Percentiles rank a stretch among this genome's conserved stretches.
Evolutionary conservation across 257 asterid species (phyloP).

Genomic region (Parsonsia alboflavescens): DNA sequence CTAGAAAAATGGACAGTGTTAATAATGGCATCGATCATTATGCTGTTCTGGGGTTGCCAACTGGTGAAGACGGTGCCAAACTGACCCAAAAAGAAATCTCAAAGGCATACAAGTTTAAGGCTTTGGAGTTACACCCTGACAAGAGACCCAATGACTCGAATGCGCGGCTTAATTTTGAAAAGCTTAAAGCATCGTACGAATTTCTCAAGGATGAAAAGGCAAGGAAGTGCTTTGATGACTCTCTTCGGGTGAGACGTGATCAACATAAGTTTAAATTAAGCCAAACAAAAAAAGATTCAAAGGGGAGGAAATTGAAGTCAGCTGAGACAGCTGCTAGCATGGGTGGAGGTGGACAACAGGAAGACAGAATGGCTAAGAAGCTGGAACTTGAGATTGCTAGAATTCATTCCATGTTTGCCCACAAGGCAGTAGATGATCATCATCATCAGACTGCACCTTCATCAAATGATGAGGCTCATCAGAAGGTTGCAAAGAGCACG

Average conservation of each 20-base stretch:
- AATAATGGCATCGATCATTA: slow-evolving; percentile 51
- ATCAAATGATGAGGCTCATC: no score
- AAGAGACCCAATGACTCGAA: slow-evolving; percentile 61
- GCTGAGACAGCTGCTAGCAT: slow-evolving; percentile 36
- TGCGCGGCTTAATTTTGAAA: slow-evolving; percentile 52
- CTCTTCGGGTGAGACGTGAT: slow-evolving; percentile 38
- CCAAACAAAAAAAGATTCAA: slow-evolving; percentile 48
- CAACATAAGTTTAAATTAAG: slow-evolving; percentile 40
- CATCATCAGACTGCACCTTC: slow-evolving; percentile 7
- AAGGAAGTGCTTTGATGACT: slow-evolving; percentile 62
- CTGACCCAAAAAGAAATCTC: slow-evolving; percentile 57
- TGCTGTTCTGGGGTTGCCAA: slow-evolving; percentile 51
- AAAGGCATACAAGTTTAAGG: slow-evolving; percentile 54
- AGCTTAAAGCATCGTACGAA: slow-evolving; percentile 52
- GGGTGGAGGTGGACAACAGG: slow-evolving; percentile 52
- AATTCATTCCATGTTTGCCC: slow-evolving; percentile 47
- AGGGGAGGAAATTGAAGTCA: slow-evolving; percentile 65
- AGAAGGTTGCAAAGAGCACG: no score
- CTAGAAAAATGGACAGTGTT: slow-evolving; percentile 29
- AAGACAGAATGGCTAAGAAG: slow-evolving; percentile 46
- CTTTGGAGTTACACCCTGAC: slow-evolving; percentile 68
- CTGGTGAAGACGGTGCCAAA: slow-evolving; percentile 60
- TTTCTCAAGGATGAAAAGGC: slow-evolving; percentile 62
- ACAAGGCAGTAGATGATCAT: slow-evolving; percentile 26
- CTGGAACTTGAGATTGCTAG: slow-evolving; percentile 56